These are phyloP conservation scores for Psidium friedrichsthalianum DNA, from an alignment of 345 rosid species.

Conservation along the genomic window DNA sequence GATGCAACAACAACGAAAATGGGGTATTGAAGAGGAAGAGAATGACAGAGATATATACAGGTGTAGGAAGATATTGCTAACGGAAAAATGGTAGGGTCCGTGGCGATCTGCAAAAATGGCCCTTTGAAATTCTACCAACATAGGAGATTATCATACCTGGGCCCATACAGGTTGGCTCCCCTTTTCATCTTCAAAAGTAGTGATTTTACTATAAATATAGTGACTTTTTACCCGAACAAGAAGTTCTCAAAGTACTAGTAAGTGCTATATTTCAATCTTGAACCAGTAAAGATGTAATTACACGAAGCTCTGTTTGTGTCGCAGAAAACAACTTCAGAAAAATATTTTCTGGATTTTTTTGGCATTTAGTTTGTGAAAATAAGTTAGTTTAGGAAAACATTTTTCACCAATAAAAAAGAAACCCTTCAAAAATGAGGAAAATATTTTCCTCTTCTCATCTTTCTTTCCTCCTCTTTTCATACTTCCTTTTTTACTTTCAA, in stretches of 20 bases:
- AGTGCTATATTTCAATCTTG: neutral
- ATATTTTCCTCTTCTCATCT: too few relatives aligned
- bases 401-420: too few relatives aligned
- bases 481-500: too few relatives aligned
- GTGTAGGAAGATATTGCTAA: neutral
- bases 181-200: neutral
- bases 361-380: too few relatives aligned
- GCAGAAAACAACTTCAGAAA: too few relatives aligned
- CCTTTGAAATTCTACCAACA: neutral
- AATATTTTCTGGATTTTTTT: too few relatives aligned
- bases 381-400: too few relatives aligned
- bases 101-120: neutral
- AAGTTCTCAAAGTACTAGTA: neutral
- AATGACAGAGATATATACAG: neutral
- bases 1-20: neutral
- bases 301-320: too few relatives aligned
- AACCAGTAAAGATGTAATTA: neutral
- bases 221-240: neutral
- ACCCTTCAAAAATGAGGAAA: too few relatives aligned
- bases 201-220: neutral
- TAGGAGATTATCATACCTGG: neutral
- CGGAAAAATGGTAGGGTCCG: neutral
- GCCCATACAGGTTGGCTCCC: neutral
- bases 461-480: too few relatives aligned
- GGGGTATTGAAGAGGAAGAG: neutral